Conservation (phyloP, 371 early-diverging fungal species). For the Mucor racemosus region DNA sequence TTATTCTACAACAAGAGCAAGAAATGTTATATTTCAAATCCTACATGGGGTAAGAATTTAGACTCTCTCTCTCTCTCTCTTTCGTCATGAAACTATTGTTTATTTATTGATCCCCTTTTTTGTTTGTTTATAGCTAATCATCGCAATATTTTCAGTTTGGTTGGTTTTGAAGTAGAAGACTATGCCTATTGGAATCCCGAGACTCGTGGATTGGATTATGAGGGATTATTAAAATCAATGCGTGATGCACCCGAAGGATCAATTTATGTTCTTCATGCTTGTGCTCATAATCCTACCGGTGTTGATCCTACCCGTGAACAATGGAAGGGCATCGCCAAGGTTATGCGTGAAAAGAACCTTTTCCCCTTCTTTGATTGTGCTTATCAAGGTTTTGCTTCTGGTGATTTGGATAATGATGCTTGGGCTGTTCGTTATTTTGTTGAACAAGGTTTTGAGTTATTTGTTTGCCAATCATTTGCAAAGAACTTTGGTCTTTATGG, state of each 20-base stretch:
- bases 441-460: constrained; percentile 85
- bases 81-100: background rate
- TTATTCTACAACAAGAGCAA: constrained; percentile 71
- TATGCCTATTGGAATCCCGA: constrained; percentile 90
- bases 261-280: constrained; percentile 88
- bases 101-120: background rate
- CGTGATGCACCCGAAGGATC: constrained; percentile 76
- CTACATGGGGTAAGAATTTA: constrained; percentile 89
- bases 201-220: constrained; percentile 79
- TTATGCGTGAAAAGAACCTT: constrained; percentile 73
- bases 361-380: constrained; percentile 97
- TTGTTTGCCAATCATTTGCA: constrained; percentile 90
- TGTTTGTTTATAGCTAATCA: constrained; percentile 77
- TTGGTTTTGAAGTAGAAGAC: constrained; percentile 81
- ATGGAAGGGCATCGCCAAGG: constrained; percentile 89
- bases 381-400: constrained; percentile 97
- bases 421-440: constrained; percentile 92
- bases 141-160: constrained; percentile 82
- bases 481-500: constrained; percentile 98
- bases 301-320: constrained; percentile 95
- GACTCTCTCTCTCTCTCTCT: too few relatives aligned
- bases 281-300: constrained; percentile 99
- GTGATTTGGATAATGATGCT: constrained; percentile 90
- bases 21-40: constrained; percentile 85
- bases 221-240: constrained; percentile 73